Conservation (phyloP, 345 rosid genomes). For the Citrus trifoliata region DNA sequence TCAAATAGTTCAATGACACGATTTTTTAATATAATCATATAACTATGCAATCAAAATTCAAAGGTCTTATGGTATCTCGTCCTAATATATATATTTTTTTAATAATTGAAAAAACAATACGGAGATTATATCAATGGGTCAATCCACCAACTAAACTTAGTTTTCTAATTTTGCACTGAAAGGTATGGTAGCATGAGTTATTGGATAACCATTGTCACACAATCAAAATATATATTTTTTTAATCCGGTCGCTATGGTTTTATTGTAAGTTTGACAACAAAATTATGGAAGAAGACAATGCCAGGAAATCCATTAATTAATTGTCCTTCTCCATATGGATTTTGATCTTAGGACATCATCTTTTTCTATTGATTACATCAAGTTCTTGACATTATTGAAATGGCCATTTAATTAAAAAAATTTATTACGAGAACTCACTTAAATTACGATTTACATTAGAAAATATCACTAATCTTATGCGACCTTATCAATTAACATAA, state of each 20-base stretch:
- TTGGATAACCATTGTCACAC: not conserved
- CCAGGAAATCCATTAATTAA: not conserved
- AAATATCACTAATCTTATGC: too few species aligned
- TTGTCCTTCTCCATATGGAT: not conserved
- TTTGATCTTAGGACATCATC: not conserved
- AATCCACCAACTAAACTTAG: not conserved
- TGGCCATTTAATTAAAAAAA: too few species aligned
- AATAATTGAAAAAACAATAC: not conserved
- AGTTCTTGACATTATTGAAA: not conserved
- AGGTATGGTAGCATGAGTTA: not conserved
- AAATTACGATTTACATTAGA: too few species aligned
- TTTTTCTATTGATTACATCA: not conserved
- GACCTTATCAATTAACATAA: too few species aligned
- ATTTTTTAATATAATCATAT: not conserved
- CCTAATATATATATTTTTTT: not conserved
- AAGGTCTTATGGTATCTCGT: not conserved
- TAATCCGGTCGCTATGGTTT: not conserved
- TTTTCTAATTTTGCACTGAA: not conserved
- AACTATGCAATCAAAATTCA: constrained; percentile 10
- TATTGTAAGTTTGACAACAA: not conserved
- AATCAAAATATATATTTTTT: not conserved
- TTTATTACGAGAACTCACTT: not conserved
- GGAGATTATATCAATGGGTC: not conserved
- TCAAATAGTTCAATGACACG: constrained; percentile 2
- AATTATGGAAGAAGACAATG: not conserved